Percentiles rank a stretch among this genome's conserved stretches.
Evolutionary conservation across 164 flowering plant genomes (phyloP).

Genomic region (Berberis vulgaris): DNA sequence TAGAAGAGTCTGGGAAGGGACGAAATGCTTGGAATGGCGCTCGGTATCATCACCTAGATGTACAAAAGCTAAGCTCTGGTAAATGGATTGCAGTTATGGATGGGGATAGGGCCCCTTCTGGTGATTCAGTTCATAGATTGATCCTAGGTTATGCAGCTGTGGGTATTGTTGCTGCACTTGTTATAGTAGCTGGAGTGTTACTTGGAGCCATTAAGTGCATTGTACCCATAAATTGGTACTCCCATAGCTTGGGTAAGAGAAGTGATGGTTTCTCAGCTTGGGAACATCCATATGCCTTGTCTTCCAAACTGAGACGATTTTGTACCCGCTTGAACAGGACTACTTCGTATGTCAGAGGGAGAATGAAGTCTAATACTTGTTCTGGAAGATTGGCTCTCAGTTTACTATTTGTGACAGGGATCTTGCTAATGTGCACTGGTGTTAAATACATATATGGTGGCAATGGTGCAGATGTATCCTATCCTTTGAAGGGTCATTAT

Average conservation of each 20-base stretch:
- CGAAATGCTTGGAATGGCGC: constrained; percentile 89
- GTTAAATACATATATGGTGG: constrained; percentile 68
- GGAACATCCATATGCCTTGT: constrained; percentile 43
- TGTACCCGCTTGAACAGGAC: constrained; percentile 60
- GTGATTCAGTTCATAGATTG: constrained; percentile 49
- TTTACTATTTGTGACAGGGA: constrained; percentile 32
- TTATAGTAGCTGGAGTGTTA: constrained; percentile 56
- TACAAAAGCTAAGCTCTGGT: constrained; percentile 59
- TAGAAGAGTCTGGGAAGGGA: constrained; percentile 51
- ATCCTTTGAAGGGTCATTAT: constrained; percentile 52
- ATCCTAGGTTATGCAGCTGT: constrained; percentile 54
- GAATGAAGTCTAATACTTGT: constrained; percentile 48
- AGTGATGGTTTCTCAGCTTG: constrained; percentile 37
- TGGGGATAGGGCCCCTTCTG: constrained; percentile 87
- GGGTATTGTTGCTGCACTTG: constrained; percentile 29
- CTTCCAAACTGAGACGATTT: constrained; percentile 50
- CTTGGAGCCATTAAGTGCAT: constrained; percentile 71
- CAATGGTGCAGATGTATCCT: constrained; percentile 72
- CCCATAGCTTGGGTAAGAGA: constrained; percentile 48
- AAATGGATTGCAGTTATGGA: constrained; percentile 81
- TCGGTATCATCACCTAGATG: constrained; percentile 84
- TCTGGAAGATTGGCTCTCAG: constrained; percentile 38
- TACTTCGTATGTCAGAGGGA: constrained; percentile 31
- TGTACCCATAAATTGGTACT: constrained; percentile 63
- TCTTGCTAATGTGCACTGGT: constrained; percentile 45